Evolutionary conservation across 371 early-diverging fungal species (phyloP), one percentile per base, ranked within the genome.

Genomic region (Lichtheimia ramosa): DNA sequence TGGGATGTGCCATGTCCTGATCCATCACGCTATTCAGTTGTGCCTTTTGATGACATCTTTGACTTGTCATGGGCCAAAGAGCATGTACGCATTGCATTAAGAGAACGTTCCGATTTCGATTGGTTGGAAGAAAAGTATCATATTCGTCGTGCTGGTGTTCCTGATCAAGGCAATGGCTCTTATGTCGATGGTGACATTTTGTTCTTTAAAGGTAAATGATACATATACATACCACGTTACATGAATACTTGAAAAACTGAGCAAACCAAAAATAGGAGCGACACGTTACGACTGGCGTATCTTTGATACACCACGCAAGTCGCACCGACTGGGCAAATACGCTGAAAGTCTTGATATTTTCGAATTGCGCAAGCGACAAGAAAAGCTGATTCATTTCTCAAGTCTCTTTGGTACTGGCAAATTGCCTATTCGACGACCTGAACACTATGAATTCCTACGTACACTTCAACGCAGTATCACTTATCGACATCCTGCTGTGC

Each of bases 231-330:
- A n/a, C n/a, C n/a, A n/a, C n/a, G n/a, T n/a, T n/a, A n/a, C n/a
- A n/a, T n/a, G n/a, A n/a, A n/a, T n/a, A n/a, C n/a, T n/a, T n/a
- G n/a, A n/a, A n/a, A n/a, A n/a, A n/a, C n/a, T n/a, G n/a, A n/a
- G n/a, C n/a, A n/a, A n/a, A 28, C 28, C 34, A 34, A 34, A 34
- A 34, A 34, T 48, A 61, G 70, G 69, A 43, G 65, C 70, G 34
- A 80, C 77, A 2, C 69, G 80, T 18, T 80, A 80, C 50, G 75
- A 80, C 59, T 80, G 77, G 75, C 64, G 81, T 4, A 75, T 80
- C 14, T 77, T 71, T 41, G 81, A 80, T 53, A 63, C 65, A 20
- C 75, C 82, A 27, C 56, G 74, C 5, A 75, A 74, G 46, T 18
- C 56, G 13, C 66, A 63, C 2, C 78, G 74, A 16, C 55, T 79